Evolutionary conservation across 805 yeast genomes (phyloP).

Genomic region (Zygoascus bituminiphila): DNA sequence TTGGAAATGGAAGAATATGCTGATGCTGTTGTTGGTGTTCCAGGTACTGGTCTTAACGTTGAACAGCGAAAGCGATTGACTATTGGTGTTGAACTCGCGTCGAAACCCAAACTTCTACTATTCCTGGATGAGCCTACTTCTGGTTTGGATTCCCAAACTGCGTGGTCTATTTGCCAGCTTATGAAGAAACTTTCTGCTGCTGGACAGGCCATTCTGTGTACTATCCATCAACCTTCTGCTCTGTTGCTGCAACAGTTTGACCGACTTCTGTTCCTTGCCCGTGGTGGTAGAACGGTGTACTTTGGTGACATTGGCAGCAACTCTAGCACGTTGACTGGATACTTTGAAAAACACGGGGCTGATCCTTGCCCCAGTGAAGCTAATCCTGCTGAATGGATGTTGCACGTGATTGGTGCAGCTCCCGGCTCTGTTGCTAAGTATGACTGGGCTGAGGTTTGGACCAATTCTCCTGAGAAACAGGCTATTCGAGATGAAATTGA

Average conservation of each 20-base stretch:
- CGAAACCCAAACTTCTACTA: constrained; percentile 51
- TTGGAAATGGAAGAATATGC: constrained; percentile 58
- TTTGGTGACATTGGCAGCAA: constrained; percentile 65
- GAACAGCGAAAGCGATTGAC: constrained; percentile 56
- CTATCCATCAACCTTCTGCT: constrained; percentile 85
- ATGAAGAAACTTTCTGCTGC: constrained; percentile 51
- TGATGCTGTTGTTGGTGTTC: constrained; percentile 66
- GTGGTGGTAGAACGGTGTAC: constrained; percentile 67
- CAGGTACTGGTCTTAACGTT: constrained; percentile 61
- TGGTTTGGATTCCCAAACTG: constrained; percentile 61
- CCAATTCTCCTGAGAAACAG: constrained; percentile 52
- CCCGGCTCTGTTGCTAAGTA: constrained; percentile 27
- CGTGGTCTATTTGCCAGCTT: constrained; percentile 56
- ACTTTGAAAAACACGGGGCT: constrained; percentile 61
- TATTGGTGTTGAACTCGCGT: constrained; percentile 60
- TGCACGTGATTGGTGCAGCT: constrained; percentile 44
- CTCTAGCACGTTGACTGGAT: constrained; percentile 48
- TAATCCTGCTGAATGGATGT: constrained; percentile 90
- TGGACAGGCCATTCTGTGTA: constrained; percentile 61
- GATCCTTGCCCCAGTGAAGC: constrained; percentile 58
- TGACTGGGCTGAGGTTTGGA: constrained; percentile 60
- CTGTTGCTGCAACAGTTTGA: constrained; percentile 70
- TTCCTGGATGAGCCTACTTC: constrained; percentile 65
- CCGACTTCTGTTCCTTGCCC: constrained; percentile 57
- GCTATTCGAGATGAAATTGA: constrained; percentile 49